Base-by-base conservation (phyloP, 2,329 filamentous ascomycete genomes). In the Lojkania enalia region DNA sequence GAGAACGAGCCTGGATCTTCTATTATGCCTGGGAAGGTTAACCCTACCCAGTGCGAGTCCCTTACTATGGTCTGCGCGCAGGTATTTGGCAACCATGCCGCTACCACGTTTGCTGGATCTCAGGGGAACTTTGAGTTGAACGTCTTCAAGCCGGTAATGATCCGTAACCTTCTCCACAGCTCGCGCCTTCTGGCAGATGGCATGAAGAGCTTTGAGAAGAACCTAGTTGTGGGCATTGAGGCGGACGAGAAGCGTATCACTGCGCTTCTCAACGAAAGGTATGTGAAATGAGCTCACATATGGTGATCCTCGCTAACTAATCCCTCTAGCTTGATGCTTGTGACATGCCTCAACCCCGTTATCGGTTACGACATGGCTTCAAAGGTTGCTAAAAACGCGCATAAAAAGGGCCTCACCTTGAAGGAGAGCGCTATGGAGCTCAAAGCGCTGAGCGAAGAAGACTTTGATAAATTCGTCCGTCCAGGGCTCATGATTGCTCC, bases 1-100 rank as follows among this genome's bases (percentile, higher is more conserved):
- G 94, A 99, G 78, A 99, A 99, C 77, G 94, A 99, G 79, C 94
- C 94, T 23, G 92, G 92, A 54, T 94, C 87, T 66, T 95, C 88
- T 61, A 97, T 99, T 79, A 99, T 99, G 94, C 94, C 94, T 33
- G 94, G 94, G 66, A 99, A 99, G 80, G 94, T 99, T 71, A 99
- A 99, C 79, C 94, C 94, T 21, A 99, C 94, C 21, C 94, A 99
- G 77, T 96, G 90, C 75, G 94, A 99, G 79, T 88, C 90, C 51
- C 77, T 99, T 71, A 97, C 94, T 61, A 99, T 99, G 94, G 80
- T 97, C 49, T 96, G 92, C 77, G 84, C 89, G 15, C 94, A 99
- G 75, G 92, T 99, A 51, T 96, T 97, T 82, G 94, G 94, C 66
- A 99, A 99, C 81, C 85, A 97, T 70, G 87, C 90, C 42, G 90